Percentiles rank a stretch among this genome's conserved stretches.
Evolutionary conservation across 2,329 filamentous ascomycete genomes (phyloP).

Genomic region (Colletotrichum gigasporum): DNA sequence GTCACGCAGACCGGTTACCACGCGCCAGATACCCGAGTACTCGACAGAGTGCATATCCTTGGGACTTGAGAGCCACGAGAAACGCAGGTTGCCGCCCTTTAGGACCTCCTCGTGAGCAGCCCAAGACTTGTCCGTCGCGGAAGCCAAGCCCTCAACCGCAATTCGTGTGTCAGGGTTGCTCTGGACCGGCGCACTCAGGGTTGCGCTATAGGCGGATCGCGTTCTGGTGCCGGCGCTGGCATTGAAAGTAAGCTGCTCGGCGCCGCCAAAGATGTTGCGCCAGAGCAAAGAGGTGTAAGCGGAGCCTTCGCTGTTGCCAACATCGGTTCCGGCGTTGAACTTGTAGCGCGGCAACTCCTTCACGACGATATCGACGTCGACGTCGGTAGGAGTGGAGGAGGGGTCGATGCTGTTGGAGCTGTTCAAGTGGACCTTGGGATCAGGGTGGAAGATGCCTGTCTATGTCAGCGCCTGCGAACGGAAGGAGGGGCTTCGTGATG

Average conservation of each 20-base stretch:
- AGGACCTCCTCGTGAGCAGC: slow-evolving; percentile 92
- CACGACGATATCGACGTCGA: slow-evolving; percentile 85
- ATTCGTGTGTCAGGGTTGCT: slow-evolving; percentile 85
- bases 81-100: slow-evolving; percentile 78
- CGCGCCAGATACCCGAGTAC: slow-evolving; percentile 87
- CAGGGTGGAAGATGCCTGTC: slow-evolving; percentile 85
- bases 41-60: slow-evolving; percentile 77
- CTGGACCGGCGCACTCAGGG: slow-evolving; percentile 79
- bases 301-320: slow-evolving; percentile 93
- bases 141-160: slow-evolving; percentile 82
- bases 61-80: slow-evolving; percentile 70
- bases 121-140: slow-evolving; percentile 89
- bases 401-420: slow-evolving; percentile 75
- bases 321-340: slow-evolving; percentile 92
- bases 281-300: slow-evolving; percentile 88
- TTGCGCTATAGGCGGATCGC: slow-evolving; percentile 88
- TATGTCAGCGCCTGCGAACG: slow-evolving; percentile 36
- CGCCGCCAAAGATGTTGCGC: slow-evolving; percentile 94
- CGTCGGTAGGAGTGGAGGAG: slow-evolving; percentile 76
- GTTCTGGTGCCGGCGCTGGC: slow-evolving; percentile 91
- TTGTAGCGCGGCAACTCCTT: slow-evolving; percentile 85
- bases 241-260: slow-evolving; percentile 87
- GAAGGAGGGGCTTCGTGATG: background rate
- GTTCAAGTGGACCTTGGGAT: slow-evolving; percentile 85
- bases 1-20: slow-evolving; percentile 80